Base-by-base conservation (phyloP, 257 asterid genomes). In the Gynochthodes officinalis region DNA sequence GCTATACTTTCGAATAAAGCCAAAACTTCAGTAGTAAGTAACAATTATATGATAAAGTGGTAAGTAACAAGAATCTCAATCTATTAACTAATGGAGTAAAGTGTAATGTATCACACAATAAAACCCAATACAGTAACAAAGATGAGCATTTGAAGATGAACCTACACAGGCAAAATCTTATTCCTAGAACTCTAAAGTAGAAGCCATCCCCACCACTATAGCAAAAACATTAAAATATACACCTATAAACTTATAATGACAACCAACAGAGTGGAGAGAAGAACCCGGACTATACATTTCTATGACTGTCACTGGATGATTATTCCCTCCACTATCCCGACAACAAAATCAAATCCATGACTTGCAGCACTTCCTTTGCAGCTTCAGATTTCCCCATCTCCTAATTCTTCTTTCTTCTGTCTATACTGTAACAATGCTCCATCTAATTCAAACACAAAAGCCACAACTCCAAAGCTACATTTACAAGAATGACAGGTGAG, bases 251-350 rank as follows among this genome's bases (percentile, higher is more conserved):
- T 4, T 25, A 14, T 40, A 32, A 37, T 21, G 53, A 72, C 76
- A 62, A 73, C 70, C 71, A 63, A 62, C 64, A 73, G 10, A 63
- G 35, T 33, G 64, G 28, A 63, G 64, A 40, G 60, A 55, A 40
- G 42, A 27, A 53, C 49, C 49, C 33, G 4, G 21, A 68, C 5
- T 30, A 7, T 23, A 48, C 46, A 49, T 19, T 33, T 49, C 4
- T 11, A 49, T 33, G 37, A 35, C 15, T 37, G 64, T 33, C 53
- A 50, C 3, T 16, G 21, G 18, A 69, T 69, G 8, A n/a, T 21
- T 43, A 11, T 58, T 43, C 67, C 59, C 48, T 71, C 68, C 9
- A 16, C 12, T 21, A 57, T 27, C 30, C 21, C 66, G 27, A 55
- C 64, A 35, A 37, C 9, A 52, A 69, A 39, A n/a, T 53, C 39